A percentile compares a stretch with the other conserved stretches of the same genome.
phyloP scores from a whole-genome alignment of 331 rosid species.

The Spiraea crenata region DNA sequence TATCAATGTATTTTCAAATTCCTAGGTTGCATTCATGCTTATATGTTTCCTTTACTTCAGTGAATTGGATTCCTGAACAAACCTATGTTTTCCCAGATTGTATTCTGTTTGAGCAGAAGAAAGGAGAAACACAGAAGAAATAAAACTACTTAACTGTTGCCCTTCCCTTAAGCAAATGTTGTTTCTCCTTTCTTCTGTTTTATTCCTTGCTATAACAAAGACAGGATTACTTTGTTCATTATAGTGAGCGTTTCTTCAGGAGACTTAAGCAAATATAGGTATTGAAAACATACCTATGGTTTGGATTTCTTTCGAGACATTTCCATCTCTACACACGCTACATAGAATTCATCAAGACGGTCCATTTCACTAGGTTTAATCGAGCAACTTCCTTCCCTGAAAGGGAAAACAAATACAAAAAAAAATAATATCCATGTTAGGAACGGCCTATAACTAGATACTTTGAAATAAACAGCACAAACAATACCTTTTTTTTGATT shows the following conservation, averaged over 20 bases:
- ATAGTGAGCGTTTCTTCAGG: constrained; percentile 76
- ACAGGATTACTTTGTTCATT: constrained; percentile 76
- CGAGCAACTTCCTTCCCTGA: no score
- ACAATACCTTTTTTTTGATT: no score
- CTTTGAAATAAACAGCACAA: no score
- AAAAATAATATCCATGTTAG: no score
- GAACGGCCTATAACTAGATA: no score
- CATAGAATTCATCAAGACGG: no score
- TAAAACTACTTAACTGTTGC: no score
- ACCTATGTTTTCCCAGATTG: constrained; percentile 27
- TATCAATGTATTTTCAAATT: background rate
- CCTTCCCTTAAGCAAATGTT: constrained; percentile 85
- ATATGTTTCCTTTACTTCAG: background rate
- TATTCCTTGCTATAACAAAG: constrained; percentile 76
- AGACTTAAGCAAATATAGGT: constrained; percentile 73
- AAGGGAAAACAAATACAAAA: no score
- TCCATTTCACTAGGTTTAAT: no score
- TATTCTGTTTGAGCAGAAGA: constrained; percentile 65
- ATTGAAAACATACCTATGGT: no score
- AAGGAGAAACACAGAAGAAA: constrained; percentile 69
- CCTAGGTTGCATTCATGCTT: background rate
- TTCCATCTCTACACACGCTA: no score
- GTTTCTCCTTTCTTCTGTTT: constrained; percentile 85
- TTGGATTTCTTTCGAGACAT: no score
- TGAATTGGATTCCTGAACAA: background rate